Percentiles rank a stretch among this genome's conserved stretches.
phyloP scores from a whole-genome alignment of 2,329 filamentous ascomycete genomes.

The Thielaviopsis ethacetica region DNA sequence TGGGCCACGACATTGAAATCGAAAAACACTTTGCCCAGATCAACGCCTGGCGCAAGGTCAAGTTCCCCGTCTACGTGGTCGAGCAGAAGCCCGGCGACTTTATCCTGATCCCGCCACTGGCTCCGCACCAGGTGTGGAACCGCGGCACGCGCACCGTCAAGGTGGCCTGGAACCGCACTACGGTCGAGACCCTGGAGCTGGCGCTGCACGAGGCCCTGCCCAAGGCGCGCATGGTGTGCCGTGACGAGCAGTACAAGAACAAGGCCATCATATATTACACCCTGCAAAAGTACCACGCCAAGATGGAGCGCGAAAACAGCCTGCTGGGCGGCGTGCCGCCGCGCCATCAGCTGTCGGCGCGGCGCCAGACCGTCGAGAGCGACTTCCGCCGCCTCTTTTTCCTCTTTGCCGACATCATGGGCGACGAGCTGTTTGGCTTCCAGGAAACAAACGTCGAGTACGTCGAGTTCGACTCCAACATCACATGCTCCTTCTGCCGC shows the following conservation, averaged over 20 bases:
- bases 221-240: slow-evolving; percentile 76
- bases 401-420: slow-evolving; percentile 61
- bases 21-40: slow-evolving; percentile 94
- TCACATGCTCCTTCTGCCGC: slow-evolving; percentile 90
- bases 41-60: slow-evolving; percentile 87
- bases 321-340: slow-evolving; percentile 31
- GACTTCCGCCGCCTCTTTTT: slow-evolving; percentile 72
- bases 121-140: slow-evolving; percentile 97
- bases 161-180: slow-evolving; percentile 93
- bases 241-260: slow-evolving; percentile 97
- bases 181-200: slow-evolving; percentile 74
- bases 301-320: slow-evolving; percentile 27
- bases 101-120: slow-evolving; percentile 80
- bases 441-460: slow-evolving; percentile 59
- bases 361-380: slow-evolving; percentile 52
- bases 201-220: slow-evolving; percentile 77
- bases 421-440: slow-evolving; percentile 72
- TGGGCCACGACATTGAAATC: slow-evolving; percentile 92
- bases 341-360: slow-evolving; percentile 21
- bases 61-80: slow-evolving; percentile 82
- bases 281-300: slow-evolving; percentile 58
- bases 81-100: slow-evolving; percentile 86
- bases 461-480: slow-evolving; percentile 70
- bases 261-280: slow-evolving; percentile 90
- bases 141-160: slow-evolving; percentile 91